Base-by-base conservation (phyloP, 2,329 filamentous ascomycete species). In the Fusarium sp. region DNA sequence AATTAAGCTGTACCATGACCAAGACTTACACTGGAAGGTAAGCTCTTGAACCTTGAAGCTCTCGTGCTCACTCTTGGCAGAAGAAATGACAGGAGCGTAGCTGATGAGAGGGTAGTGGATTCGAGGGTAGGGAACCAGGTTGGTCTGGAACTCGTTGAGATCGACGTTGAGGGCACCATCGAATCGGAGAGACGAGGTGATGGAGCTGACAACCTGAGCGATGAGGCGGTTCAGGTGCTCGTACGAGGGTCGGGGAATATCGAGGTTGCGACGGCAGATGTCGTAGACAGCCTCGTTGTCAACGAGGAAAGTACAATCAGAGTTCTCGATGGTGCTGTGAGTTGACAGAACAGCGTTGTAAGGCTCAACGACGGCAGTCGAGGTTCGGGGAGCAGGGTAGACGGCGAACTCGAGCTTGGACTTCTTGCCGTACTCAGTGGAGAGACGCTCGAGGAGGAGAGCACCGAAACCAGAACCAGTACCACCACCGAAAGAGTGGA, bases 21-120 rank as follows among this genome's bases (percentile, higher is more conserved):
- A 6, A 17, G 6, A 83, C 87, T 77, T 84, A 92, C 90, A 92
- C 80, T 92, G 90, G 83, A 91, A 89, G 77, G 90, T 92, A 69
- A 92, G 82, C 72, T 96, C 93, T 67, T 89, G 87, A 57, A 94
- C 91, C 86, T 93, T 94, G 89, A 95, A 95, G 85, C 91, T 93
- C 85, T 96, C 93, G 78, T 96, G 93, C 48, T 90, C 88, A 81
- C 91, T 93, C 87, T 92, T 93, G 84, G 87, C 85, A 62, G 89
- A 88, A 22, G 90, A 92, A 69, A 92, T 85, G 73, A 92, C 90
- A 33, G 90, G 90, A 13, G 90, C 89, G 77, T 92, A 92, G 83
- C 88, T 90, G 82, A 92, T 91, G 46, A 92, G 82, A 53, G 90
- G 90, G 81, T 91, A 92, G 84, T 92, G 90, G 72, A 92, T 92